phyloP scores from a whole-genome alignment of 192 early-diverging fungal species.

The Pilobolus umbonatus region DNA sequence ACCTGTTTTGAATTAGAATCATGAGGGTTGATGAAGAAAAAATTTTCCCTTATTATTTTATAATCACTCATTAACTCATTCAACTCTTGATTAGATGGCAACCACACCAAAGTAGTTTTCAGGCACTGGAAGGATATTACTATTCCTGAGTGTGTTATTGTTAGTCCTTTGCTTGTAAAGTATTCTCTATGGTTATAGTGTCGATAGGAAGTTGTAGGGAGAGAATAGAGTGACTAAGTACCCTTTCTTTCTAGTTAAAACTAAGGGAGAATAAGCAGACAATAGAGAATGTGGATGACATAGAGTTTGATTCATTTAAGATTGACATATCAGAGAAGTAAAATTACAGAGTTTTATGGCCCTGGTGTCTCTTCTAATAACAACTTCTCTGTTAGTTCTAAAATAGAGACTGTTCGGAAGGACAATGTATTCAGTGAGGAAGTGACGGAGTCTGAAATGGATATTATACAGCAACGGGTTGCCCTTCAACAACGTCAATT shows the following conservation, averaged over 20 bases:
- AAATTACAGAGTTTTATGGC: neutral
- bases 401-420: constrained; percentile 73
- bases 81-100: constrained; percentile 2
- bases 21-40: constrained; percentile 9
- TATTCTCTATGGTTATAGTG: neutral
- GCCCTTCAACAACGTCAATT: constrained; percentile 88
- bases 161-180: constrained; percentile 29
- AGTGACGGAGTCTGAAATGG: constrained; percentile 85
- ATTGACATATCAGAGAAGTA: constrained; percentile 15
- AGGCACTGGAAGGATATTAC: constrained; percentile 21
- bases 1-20: neutral
- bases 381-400: constrained; percentile 43
- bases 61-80: constrained; percentile 16
- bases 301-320: constrained; percentile 12
- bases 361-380: neutral
- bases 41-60: constrained; percentile 4
- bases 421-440: constrained; percentile 87
- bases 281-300: constrained; percentile 8
- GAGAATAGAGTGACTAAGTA: too few species aligned
- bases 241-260: constrained; percentile 10
- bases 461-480: constrained; percentile 86
- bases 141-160: constrained; percentile 14
- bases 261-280: constrained; percentile 14
- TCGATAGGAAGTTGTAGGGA: neutral
- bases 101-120: neutral